Evolutionary conservation across 1,284 basidiomycete species (phyloP).

Genomic region (Pyrrhoderma noxium): DNA sequence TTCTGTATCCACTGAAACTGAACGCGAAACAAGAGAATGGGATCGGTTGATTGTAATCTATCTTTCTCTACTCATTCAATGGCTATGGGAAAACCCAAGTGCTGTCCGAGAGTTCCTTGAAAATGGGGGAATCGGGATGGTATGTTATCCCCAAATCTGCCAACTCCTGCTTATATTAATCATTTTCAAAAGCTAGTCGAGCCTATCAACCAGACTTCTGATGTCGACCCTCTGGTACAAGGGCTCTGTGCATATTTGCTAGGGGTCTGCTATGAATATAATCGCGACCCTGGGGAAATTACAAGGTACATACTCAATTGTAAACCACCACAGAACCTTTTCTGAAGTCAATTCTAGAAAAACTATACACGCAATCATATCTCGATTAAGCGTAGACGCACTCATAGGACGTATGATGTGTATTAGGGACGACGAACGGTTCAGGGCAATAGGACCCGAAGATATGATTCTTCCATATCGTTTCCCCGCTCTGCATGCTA

Average conservation of each 20-base stretch:
- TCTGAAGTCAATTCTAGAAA: slow-evolving; percentile 37
- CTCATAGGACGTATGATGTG: slow-evolving; percentile 83
- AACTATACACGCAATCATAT: slow-evolving; percentile 84
- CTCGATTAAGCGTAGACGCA: slow-evolving; percentile 78
- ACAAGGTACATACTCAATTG: slow-evolving; percentile 48
- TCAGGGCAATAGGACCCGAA: slow-evolving; percentile 85
- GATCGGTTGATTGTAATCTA: slow-evolving; percentile 85
- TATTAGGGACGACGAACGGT: slow-evolving; percentile 85
- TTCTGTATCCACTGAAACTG: slow-evolving; percentile 56
- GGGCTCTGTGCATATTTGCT: slow-evolving; percentile 89
- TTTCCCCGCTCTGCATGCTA: slow-evolving; percentile 30
- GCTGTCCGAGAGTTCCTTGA: slow-evolving; percentile 87
- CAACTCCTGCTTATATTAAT: neutral
- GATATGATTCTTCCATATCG: slow-evolving; percentile 49
- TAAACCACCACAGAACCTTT: slow-evolving; percentile 6
- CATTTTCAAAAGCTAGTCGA: slow-evolving; percentile 66
- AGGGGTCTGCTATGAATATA: slow-evolving; percentile 92
- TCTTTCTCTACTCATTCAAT: slow-evolving; percentile 76
- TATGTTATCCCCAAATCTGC: slow-evolving; percentile 35
- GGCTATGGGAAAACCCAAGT: slow-evolving; percentile 95
- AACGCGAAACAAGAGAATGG: slow-evolving; percentile 68
- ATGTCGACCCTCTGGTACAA: slow-evolving; percentile 82
- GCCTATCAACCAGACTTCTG: slow-evolving; percentile 86
- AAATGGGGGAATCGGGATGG: slow-evolving; percentile 84
- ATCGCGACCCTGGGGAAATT: slow-evolving; percentile 87